Conservation (phyloP, 371 early-diverging fungal species). For the Funneliformis caledonium region DNA sequence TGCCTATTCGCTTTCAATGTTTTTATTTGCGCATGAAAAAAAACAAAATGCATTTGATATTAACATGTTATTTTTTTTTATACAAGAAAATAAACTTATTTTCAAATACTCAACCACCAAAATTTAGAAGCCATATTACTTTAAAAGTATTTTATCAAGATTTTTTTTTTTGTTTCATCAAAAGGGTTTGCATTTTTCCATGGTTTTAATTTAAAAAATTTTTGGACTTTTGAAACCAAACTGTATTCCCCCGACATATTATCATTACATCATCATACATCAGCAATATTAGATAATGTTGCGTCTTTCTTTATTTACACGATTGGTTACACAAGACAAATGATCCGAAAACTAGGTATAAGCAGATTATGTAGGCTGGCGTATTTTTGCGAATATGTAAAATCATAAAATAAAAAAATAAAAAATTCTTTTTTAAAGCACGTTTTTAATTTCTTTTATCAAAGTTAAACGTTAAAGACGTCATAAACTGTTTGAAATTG, state of each 20-base stretch:
- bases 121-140: background rate
- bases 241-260: background rate
- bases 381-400: too few relatives aligned
- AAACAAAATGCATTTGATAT: background rate
- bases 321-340: too few relatives aligned
- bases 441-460: too few relatives aligned
- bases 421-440: too few relatives aligned
- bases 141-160: background rate
- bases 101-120: background rate
- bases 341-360: too few relatives aligned
- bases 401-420: too few relatives aligned
- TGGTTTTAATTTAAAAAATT: background rate
- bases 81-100: background rate
- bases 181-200: background rate
- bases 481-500: too few relatives aligned
- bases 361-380: too few relatives aligned
- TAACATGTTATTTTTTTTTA: background rate
- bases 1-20: too few relatives aligned
- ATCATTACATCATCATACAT: background rate
- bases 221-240: background rate
- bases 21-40: background rate
- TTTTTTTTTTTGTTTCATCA: background rate
- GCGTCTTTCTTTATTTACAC: too few relatives aligned
- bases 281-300: too few relatives aligned
- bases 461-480: too few relatives aligned